Conservation (phyloP, 2,329 filamentous ascomycete species). For the Zymoseptoria ardabiliae region DNA sequence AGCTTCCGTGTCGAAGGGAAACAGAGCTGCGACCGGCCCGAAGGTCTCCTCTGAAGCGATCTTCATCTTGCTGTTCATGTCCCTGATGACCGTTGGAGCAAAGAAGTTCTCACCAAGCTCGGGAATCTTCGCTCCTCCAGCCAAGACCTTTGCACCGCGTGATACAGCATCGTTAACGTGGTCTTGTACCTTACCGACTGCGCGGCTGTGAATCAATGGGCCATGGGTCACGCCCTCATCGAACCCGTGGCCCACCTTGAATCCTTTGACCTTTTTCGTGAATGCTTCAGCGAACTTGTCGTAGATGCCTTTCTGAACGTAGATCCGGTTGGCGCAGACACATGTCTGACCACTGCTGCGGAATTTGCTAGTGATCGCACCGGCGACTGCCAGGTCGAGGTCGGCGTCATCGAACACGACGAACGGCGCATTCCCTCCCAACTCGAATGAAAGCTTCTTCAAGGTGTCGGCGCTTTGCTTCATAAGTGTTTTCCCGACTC, state of each 20-base stretch:
- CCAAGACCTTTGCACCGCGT: slow-evolving; percentile 68
- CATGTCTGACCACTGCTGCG: slow-evolving; percentile 92
- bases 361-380: slow-evolving; percentile 84
- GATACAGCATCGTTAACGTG: slow-evolving; percentile 72
- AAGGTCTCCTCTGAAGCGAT: slow-evolving; percentile 89
- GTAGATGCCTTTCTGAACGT: slow-evolving; percentile 71
- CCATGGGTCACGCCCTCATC: slow-evolving; percentile 66
- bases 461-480: slow-evolving; percentile 75
- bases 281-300: slow-evolving; percentile 64
- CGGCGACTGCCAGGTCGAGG: slow-evolving; percentile 72
- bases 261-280: slow-evolving; percentile 62
- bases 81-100: slow-evolving; percentile 79
- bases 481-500: slow-evolving; percentile 71
- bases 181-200: slow-evolving; percentile 67
- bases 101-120: slow-evolving; percentile 81
- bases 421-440: slow-evolving; percentile 91
- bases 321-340: slow-evolving; percentile 70
- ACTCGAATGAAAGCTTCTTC: slow-evolving; percentile 83
- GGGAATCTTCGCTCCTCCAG: slow-evolving; percentile 66
- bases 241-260: slow-evolving; percentile 72
- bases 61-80: slow-evolving; percentile 79
- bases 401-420: slow-evolving; percentile 95
- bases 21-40: slow-evolving; percentile 83
- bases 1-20: slow-evolving; percentile 79
- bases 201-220: slow-evolving; percentile 77